A percentile compares a stretch with the other conserved stretches of the same genome.
Evolutionary conservation across 148 eudicot species (phyloP).

Genomic region (Diospyros kaki): DNA sequence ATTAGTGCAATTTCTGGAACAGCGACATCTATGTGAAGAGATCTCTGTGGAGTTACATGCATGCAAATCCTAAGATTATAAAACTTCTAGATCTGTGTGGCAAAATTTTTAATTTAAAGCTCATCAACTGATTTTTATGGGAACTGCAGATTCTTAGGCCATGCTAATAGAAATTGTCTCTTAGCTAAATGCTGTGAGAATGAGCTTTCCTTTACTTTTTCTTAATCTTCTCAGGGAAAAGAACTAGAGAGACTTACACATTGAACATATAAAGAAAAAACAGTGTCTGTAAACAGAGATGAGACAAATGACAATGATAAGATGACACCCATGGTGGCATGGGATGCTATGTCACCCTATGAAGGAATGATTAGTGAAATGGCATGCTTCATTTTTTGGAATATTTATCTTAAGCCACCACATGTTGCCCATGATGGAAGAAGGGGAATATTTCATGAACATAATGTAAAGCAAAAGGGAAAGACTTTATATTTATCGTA

Average conservation of each 20-base stretch:
- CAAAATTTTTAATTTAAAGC: slow-evolving; percentile 5
- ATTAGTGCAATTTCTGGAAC: no score
- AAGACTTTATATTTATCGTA: not conserved
- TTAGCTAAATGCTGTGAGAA: slow-evolving; percentile 12
- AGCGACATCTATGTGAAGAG: not conserved
- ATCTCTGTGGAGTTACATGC: slow-evolving; percentile 9
- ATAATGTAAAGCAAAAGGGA: not conserved
- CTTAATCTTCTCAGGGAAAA: slow-evolving; percentile 11
- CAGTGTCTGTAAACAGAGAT: not conserved
- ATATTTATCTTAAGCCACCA: not conserved
- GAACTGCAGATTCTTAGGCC: slow-evolving; percentile 12
- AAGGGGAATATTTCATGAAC: not conserved
- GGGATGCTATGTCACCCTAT: not conserved
- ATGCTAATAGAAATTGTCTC: slow-evolving; percentile 11
- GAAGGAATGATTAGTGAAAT: slow-evolving; percentile 3
- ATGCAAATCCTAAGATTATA: slow-evolving; percentile 15
- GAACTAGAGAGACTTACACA: slow-evolving; percentile 14
- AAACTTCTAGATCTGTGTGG: not conserved
- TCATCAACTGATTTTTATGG: not conserved
- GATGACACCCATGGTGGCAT: not conserved
- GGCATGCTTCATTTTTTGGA: not conserved
- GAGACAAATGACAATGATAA: not conserved
- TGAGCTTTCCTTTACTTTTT: slow-evolving; percentile 18
- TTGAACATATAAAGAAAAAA: slow-evolving; percentile 7
- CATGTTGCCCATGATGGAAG: not conserved